Evolutionary conservation across 306 rosid species (phyloP).

Genomic region (Prunus davidiana): DNA sequence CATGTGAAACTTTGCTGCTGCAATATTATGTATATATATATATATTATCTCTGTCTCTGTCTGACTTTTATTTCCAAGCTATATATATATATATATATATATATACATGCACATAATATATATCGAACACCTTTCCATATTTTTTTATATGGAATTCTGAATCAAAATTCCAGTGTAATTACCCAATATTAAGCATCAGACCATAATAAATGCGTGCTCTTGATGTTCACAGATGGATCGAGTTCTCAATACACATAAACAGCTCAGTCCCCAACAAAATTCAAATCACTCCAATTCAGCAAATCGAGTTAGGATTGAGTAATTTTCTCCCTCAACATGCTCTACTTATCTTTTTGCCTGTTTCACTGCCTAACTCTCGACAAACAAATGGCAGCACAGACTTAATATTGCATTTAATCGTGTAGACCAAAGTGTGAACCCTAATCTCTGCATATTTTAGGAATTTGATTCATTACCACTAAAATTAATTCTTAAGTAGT

Average conservation of each 20-base stretch:
- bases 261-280: slow-evolving; percentile 2
- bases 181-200: neutral
- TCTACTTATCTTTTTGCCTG: neutral
- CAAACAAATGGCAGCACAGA: neutral
- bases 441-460: neutral
- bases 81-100: neutral
- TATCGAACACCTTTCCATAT: neutral
- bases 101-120: neutral
- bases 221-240: neutral
- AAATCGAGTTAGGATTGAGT: neutral
- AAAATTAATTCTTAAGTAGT: too few species aligned
- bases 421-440: neutral
- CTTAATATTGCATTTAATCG: neutral
- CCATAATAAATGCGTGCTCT: neutral
- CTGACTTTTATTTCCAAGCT: neutral
- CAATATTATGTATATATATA: neutral
- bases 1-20: slow-evolving; percentile 15
- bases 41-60: neutral
- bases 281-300: neutral
- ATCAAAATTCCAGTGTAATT: too few species aligned
- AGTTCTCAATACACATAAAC: neutral
- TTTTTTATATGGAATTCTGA: neutral
- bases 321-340: neutral
- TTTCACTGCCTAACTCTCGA: neutral
- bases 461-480: too few species aligned